Base-by-base conservation (phyloP, 2,329 filamentous ascomycete species). In the Colletotrichum sp. region DNA sequence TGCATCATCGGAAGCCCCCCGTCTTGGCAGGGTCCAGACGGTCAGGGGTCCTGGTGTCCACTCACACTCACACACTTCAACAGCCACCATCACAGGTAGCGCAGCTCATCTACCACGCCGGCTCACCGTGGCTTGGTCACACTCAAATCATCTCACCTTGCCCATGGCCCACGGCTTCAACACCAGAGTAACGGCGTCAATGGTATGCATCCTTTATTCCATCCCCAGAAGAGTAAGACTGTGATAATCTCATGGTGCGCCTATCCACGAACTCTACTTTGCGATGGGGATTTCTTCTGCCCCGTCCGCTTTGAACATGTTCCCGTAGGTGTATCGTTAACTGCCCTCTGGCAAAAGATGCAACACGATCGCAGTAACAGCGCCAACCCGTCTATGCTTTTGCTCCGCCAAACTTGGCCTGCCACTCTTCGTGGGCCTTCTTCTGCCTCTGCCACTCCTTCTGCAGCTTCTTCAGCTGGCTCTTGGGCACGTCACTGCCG, bases 401-500 rank as follows among this genome's bases (percentile, higher is more conserved):
- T 10, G 48, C 65, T 3, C 38, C 66, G 18, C 75, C 76, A 43
- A 77, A 77, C 48, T 77, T 78, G 32, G 62, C 62, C 38, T 76
- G 66, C 16, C 82, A 94, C 77, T 93, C 91, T 77, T 96, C 93
- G 83, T 96, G 93, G 74, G 91, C 83, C 89, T 96, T 97, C 89
- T 96, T 97, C 87, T 98, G 96, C 82, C 89, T 93, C 80, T 97
- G 94, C 95, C 95, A 98, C 71, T 95, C 93, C 88, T 98, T 98
- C 85, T 89, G 93, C 79, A 98, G 84, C 87, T 95, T 96, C 89
- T 98, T 98, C 66, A 86, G 81, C 81, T 92, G 91, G 75, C 90
- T 94, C 88, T 98, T 98, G 6, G 94, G 91, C 48, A 98, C 89
- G 79, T 97, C 95, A 76, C 92, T 93, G 0, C 95, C 96, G 36